A percentile compares a stretch with the other conserved stretches of the same genome.
phyloP scores from a whole-genome alignment of 2,329 filamentous ascomycete genomes.

The Xylaria sp. region DNA sequence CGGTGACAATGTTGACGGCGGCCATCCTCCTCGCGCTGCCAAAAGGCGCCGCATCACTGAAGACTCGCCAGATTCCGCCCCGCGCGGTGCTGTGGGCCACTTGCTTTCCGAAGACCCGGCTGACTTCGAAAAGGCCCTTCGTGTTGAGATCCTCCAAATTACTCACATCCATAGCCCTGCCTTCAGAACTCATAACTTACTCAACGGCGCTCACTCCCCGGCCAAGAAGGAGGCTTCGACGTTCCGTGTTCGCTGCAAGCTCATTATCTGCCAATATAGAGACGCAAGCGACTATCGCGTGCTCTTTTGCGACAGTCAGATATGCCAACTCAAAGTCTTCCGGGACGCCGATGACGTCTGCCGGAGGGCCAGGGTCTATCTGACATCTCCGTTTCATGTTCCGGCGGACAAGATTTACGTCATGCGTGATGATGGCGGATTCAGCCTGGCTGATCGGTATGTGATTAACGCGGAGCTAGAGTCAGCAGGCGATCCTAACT shows the following conservation, averaged over 20 bases:
- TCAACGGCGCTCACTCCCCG: constrained; percentile 42
- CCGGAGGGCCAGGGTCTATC: constrained; percentile 51
- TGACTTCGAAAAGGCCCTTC: constrained; percentile 46
- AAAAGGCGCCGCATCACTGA: constrained; percentile 56
- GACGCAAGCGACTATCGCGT: constrained; percentile 43
- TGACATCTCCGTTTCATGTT: constrained; percentile 54
- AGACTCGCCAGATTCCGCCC: constrained; percentile 39
- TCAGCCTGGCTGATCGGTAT: constrained; percentile 54
- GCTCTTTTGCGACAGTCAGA: constrained; percentile 57
- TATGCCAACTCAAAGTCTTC: constrained; percentile 55
- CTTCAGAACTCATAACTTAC: constrained; percentile 39
- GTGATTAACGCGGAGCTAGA: constrained; percentile 56
- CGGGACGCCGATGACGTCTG: constrained; percentile 51
- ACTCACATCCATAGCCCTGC: constrained; percentile 51
- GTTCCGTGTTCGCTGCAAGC: constrained; percentile 46
- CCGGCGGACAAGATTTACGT: constrained; percentile 55
- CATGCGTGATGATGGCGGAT: constrained; percentile 50
- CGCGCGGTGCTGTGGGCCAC: constrained; percentile 25
- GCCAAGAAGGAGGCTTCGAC: constrained; percentile 40
- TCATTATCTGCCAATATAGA: constrained; percentile 43
- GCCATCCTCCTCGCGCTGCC: constrained; percentile 43
- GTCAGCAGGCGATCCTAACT: constrained; percentile 50
- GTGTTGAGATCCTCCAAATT: constrained; percentile 57
- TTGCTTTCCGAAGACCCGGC: constrained; percentile 29
- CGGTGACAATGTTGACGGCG: constrained; percentile 43